A percentile compares a stretch with the other conserved stretches of the same genome.
Conservation (phyloP, 2,329 filamentous ascomycete species). For the Fonsecaea erecta region DNA sequence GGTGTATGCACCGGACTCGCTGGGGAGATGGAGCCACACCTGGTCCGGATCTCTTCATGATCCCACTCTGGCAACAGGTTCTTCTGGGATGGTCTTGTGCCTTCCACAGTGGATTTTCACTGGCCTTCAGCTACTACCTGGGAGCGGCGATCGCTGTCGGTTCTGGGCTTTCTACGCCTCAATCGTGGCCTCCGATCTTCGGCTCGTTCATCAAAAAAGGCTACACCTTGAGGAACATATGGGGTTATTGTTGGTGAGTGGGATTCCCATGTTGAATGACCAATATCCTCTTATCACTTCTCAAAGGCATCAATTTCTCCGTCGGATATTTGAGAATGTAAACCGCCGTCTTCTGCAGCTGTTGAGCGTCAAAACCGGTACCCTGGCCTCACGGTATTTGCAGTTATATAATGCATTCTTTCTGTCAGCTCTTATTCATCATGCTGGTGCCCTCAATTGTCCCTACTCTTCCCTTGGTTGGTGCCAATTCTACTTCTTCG, state of each 20-base stretch:
- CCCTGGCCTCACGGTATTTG: constrained; percentile 26
- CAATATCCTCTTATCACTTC: not conserved
- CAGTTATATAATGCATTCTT: constrained; percentile 32
- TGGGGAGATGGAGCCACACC: constrained; percentile 6
- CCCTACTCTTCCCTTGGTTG: constrained; percentile 19
- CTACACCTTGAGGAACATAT: constrained; percentile 30
- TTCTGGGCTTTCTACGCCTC: constrained; percentile 14
- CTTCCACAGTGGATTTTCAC: constrained; percentile 22
- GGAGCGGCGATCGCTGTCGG: constrained; percentile 19
- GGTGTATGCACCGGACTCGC: constrained; percentile 14
- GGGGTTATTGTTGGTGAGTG: constrained; percentile 30
- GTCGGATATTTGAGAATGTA: constrained; percentile 25
- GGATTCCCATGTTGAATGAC: not conserved
- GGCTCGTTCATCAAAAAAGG: constrained; percentile 27
- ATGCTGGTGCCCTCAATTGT: constrained; percentile 27
- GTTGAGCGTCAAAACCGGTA: constrained; percentile 18
- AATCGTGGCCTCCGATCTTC: constrained; percentile 30
- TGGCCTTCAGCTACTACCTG: constrained; percentile 29
- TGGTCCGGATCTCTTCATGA: constrained; percentile 20
- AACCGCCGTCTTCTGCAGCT: constrained; percentile 16
- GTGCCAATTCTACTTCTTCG: constrained; percentile 30
- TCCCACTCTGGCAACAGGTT: constrained; percentile 24
- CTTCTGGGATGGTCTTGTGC: constrained; percentile 19
- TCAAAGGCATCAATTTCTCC: constrained; percentile 31
- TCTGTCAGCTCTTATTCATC: constrained; percentile 30